Base-by-base conservation (phyloP, 2,329 filamentous ascomycete species). In the Diaporthe sp. region DNA sequence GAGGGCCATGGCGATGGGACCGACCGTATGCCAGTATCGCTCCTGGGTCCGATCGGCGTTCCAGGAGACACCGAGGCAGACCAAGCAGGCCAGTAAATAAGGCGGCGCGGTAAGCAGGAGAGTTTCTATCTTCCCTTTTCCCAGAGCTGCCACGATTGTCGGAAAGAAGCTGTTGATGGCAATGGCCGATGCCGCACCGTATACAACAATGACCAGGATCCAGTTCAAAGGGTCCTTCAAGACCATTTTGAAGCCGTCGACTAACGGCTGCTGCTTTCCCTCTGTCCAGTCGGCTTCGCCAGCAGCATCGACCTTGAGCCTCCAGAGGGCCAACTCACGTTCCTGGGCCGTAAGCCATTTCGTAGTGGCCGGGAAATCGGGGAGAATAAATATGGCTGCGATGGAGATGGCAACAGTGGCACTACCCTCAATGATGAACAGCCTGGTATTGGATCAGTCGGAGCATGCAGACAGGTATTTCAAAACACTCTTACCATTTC, bases 351-450 rank as follows among this genome's bases (percentile, higher is more conserved):
- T 70, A 13, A 74, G 49, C 72, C 72, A 74, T 9, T 34, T 28
- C 10, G 72, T 74, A 4, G 72, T 74, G 2, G 37, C 39, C 13
- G 55, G 72, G 13, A 51, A 39, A 22, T 74, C 72, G 12, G 72
- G 72, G 10, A 74, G 49, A 19, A 74, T 8, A 25, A 65, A 65
- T 39, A 58, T 28, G 7, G 80, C 80, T 39, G 80, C 71, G 31
- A 82, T 61, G 0, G 83, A 82, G 3, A 84, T 71, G 7, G 78
- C 76, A 37, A 82, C 74, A 3, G 82, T 82, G 25, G 80, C 78
- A 6, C 77, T 74, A 13, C 82, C 81, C 65, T 81, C 79, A 31
- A 80, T 74, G 39, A 81, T 81, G 73, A 80, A 80, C 42, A 81
- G 5, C 60, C 60, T 62, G 8, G 13, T 79, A 57, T 2, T 78